A percentile compares a stretch with the other conserved stretches of the same genome.
phyloP scores from a whole-genome alignment of 345 rosid species.

The Pistacia atlantica region DNA sequence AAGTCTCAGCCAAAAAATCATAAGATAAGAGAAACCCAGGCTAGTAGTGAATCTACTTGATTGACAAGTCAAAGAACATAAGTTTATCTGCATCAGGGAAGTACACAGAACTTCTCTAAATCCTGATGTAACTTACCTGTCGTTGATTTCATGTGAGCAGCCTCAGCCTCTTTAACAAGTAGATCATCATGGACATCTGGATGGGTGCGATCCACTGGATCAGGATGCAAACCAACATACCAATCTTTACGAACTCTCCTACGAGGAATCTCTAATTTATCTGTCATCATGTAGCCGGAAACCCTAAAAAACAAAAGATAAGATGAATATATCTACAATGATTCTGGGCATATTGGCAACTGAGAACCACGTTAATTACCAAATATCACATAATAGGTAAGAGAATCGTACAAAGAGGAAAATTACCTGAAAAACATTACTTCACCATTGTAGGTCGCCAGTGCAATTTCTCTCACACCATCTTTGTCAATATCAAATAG shows the following conservation, averaged over 20 bases:
- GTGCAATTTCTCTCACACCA: slow-evolving; percentile 90
- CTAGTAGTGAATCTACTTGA: slow-evolving; percentile 9
- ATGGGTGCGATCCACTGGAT: slow-evolving; percentile 93
- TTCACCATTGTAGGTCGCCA: slow-evolving; percentile 97
- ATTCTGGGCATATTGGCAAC: slow-evolving; percentile 3
- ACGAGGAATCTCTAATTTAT: slow-evolving; percentile 90
- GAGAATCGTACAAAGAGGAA: not conserved
- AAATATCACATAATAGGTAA: slow-evolving; percentile 6
- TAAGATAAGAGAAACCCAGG: not conserved
- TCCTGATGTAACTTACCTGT: slow-evolving; percentile 54
- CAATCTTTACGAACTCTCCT: slow-evolving; percentile 86
- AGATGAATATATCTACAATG: slow-evolving; percentile 14
- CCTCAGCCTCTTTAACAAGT: slow-evolving; percentile 71
- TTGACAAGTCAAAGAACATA: slow-evolving; percentile 4
- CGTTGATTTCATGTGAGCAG: slow-evolving; percentile 48
- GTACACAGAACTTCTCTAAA: slow-evolving; percentile 5
- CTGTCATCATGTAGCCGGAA: slow-evolving; percentile 95
- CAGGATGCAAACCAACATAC: slow-evolving; percentile 83
- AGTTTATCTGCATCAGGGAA: slow-evolving; percentile 1
- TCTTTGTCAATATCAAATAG: slow-evolving; percentile 94
- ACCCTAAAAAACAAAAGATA: slow-evolving; percentile 47
- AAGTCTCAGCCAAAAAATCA: not conserved
- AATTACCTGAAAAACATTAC: slow-evolving; percentile 91
- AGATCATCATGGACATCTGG: slow-evolving; percentile 85
- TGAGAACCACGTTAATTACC: slow-evolving; percentile 4